A percentile compares a stretch with the other conserved stretches of the same genome.
Conservation (phyloP, 768 basidiomycete genomes). For the Hemileccinum impolitum region DNA sequence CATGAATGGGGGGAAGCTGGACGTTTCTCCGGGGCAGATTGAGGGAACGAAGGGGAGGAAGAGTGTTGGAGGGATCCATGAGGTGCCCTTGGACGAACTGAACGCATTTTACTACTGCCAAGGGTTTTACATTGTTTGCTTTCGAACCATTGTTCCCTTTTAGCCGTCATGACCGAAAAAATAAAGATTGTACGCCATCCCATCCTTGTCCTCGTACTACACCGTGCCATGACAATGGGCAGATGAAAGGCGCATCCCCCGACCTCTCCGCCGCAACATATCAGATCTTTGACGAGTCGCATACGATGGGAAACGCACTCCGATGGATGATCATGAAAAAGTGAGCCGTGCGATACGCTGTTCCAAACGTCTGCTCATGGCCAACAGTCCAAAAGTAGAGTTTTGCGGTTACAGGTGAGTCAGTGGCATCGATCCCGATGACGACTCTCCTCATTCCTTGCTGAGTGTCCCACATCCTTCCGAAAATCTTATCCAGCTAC, state of each 20-base stretch:
- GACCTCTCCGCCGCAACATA: conserved; percentile 89
- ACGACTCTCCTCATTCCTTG: not conserved
- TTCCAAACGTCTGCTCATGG: not conserved
- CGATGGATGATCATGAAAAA: conserved; percentile 99
- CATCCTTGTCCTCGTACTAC: not conserved
- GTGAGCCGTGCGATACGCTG: conserved; percentile 43
- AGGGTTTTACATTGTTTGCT: conserved; percentile 10
- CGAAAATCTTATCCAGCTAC: conserved; percentile 91
- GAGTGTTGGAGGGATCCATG: conserved; percentile 37
- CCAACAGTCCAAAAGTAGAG: conserved; percentile 88
- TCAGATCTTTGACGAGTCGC: conserved; percentile 89
- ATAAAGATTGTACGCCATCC: conserved; percentile 30
- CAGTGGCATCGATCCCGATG: not conserved
- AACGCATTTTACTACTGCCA: conserved; percentile 9
- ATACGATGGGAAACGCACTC: conserved; percentile 92
- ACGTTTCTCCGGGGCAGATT: conserved; percentile 29
- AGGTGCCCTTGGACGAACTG: too few species aligned
- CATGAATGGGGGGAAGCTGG: conserved; percentile 10
- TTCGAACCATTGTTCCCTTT: conserved; percentile 7
- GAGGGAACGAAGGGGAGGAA: conserved; percentile 52
- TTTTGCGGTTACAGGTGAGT: conserved; percentile 95
- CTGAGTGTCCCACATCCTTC: conserved; percentile 82
- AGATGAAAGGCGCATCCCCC: conserved; percentile 82
- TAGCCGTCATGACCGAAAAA: conserved; percentile 29
- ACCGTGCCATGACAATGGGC: conserved; percentile 11